Percentiles rank a stretch among this genome's conserved stretches.
Evolutionary conservation across 495 filamentous ascomycete species (phyloP).

Genomic region (Xylaria nigripes): DNA sequence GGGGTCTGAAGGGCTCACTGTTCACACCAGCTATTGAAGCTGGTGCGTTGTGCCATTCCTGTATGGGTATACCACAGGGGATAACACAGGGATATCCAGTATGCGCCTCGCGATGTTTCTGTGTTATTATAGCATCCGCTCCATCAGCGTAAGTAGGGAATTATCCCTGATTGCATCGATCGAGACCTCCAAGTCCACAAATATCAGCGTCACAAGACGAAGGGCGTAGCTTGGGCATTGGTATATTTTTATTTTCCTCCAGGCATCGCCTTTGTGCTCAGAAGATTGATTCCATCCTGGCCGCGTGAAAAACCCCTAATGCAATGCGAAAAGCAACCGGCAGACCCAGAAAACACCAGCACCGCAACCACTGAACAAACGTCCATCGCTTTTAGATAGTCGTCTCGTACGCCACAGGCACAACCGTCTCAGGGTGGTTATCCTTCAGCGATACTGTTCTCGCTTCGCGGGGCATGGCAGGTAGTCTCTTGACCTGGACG

Average conservation of each 20-base stretch:
- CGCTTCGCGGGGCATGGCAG: constrained; percentile 67
- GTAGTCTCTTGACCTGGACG: constrained; percentile 86
- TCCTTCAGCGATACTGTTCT: constrained; percentile 66
- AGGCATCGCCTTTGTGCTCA: constrained; percentile 25
- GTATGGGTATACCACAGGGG: not conserved
- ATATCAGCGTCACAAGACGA: constrained; percentile 1
- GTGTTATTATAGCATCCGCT: not conserved
- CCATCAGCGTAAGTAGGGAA: not conserved
- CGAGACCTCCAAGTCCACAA: not conserved
- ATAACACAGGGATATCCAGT: not conserved
- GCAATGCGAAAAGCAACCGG: constrained; percentile 27
- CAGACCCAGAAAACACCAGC: constrained; percentile 23
- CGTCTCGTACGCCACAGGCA: constrained; percentile 92
- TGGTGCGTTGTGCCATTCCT: not conserved
- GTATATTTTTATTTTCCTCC: constrained; percentile 27
- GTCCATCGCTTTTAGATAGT: constrained; percentile 63
- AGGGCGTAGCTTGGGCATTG: constrained; percentile 16
- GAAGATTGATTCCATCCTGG: constrained; percentile 24
- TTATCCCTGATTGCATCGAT: not conserved
- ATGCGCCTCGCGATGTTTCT: not conserved
- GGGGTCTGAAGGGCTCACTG: not conserved
- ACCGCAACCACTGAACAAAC: constrained; percentile 13
- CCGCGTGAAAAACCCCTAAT: constrained; percentile 27
- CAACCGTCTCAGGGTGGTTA: constrained; percentile 82
- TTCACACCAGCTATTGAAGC: not conserved